Base-by-base conservation (phyloP, 73 alveolate species). In the Symbiodinium pilosum region DNA sequence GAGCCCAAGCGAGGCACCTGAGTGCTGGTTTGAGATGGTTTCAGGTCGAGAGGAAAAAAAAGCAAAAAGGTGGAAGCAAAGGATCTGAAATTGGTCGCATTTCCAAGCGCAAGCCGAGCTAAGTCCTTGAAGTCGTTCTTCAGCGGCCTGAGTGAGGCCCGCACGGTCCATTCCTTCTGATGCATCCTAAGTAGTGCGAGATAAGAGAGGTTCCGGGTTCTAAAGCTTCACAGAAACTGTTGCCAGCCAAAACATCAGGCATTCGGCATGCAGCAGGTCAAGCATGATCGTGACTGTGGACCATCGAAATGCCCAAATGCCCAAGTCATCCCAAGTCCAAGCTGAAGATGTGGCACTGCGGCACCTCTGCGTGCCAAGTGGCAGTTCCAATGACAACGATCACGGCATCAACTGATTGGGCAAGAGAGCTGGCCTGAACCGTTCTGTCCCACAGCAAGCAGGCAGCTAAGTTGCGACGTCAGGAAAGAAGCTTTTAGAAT, bases 401-500 rank as follows among this genome's bases (percentile, higher is more conserved):
- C 73, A 89, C 75, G 87, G 77, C 88, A 43, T 89, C 96, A 41
- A 69, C 96, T 1, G 96, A 38, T 42, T 85, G 77, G 32, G 88
- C 51, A 12, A 89, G 52, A 4, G 87, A 40, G 32, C 44, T 42
- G 43, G 95, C 95, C 95, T 88, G 71, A 41, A 26, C 14, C 42
- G 18, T 1, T 28, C 9, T 14, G 89, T 7, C 40, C 21, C 42
- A 30, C 16, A n/a, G n/a, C n/a, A n/a, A n/a, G n/a, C n/a, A n/a
- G n/a, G n/a, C n/a, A n/a, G n/a, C n/a, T n/a, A n/a, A n/a, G n/a
- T n/a, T n/a, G n/a, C n/a, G n/a, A n/a, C n/a, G 28, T 16, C 68
- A 51, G 12, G 68, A 2, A 7, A 16, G 64, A 47, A 16, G 64
- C 16, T 47, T n/a, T 47, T 47, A 47, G 68, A 51, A 16, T 51